Conservation (phyloP, 441 rosid genomes). For the Breynia disticha region DNA sequence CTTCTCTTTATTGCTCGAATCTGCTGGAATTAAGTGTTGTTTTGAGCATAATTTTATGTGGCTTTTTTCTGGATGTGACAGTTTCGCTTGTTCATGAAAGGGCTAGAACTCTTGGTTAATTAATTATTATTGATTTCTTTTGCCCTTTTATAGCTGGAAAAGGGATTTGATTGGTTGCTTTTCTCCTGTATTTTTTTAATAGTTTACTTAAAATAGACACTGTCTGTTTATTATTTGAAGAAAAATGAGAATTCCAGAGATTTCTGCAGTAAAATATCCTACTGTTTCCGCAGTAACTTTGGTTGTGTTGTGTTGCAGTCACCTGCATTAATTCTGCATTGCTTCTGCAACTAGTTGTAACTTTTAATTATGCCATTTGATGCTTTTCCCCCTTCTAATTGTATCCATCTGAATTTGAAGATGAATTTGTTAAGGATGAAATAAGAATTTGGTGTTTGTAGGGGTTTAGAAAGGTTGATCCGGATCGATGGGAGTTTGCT, state of each 20-base stretch:
- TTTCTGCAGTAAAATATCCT: not conserved
- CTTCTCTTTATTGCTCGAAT: not conserved
- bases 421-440: slow-evolving; percentile 9
- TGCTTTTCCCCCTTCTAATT: too few relatives aligned
- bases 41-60: slow-evolving; percentile 6
- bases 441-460: slow-evolving; percentile 26
- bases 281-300: too few relatives aligned
- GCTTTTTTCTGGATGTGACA: not conserved
- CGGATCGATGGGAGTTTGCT: slow-evolving; percentile 93
- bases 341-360: too few relatives aligned
- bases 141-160: not conserved
- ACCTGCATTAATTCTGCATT: too few relatives aligned
- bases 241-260: slow-evolving; percentile 11
- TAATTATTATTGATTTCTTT: not conserved
- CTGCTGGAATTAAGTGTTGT: not conserved
- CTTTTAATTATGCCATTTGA: too few relatives aligned
- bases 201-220: slow-evolving; percentile 14
- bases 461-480: slow-evolving; percentile 92
- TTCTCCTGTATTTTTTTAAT: not conserved
- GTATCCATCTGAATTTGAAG: not conserved
- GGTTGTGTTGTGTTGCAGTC: too few relatives aligned
- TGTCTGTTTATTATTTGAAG: slow-evolving; percentile 14
- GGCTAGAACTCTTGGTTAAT: slow-evolving; percentile 1
- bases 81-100: slow-evolving; percentile 5
- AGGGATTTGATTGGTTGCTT: slow-evolving; percentile 8